Percentiles rank a stretch among this genome's conserved stretches.
Conservation (phyloP, 2,329 filamentous ascomycete genomes). For the Calonectria montana region DNA sequence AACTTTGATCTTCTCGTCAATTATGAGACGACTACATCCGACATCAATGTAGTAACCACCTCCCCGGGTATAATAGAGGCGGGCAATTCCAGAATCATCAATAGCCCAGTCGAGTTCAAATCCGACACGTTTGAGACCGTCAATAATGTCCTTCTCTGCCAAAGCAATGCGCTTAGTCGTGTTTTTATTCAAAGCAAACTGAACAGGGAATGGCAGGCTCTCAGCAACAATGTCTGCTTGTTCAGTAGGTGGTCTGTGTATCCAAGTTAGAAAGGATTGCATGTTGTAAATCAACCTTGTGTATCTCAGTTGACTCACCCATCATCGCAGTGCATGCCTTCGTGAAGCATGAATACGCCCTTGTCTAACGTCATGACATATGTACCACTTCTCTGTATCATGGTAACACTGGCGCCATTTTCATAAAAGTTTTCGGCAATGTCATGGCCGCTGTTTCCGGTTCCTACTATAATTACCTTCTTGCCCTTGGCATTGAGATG, state of each 20-base stretch:
- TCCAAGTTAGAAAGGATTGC: background rate
- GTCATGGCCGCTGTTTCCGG: background rate
- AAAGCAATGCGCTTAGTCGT: background rate
- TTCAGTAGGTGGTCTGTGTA: background rate
- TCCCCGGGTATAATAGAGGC: background rate
- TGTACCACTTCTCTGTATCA: background rate
- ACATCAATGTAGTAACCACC: background rate
- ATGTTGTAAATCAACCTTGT: background rate
- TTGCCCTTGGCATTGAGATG: background rate
- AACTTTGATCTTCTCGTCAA: background rate
- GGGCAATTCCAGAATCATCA: background rate
- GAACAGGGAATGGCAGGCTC: background rate
- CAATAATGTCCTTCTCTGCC: background rate
- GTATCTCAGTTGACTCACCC: background rate
- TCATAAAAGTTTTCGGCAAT: background rate
- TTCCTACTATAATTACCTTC: background rate
- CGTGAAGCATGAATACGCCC: background rate
- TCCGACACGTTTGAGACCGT: background rate
- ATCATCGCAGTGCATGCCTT: background rate
- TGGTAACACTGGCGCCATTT: background rate
- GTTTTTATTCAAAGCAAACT: background rate
- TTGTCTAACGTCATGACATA: background rate
- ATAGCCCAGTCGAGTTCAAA: background rate
- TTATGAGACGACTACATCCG: background rate
- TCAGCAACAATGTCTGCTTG: background rate